Evolutionary conservation across 495 filamentous ascomycete species (phyloP).

Genomic region (Podospora fimiseda): DNA sequence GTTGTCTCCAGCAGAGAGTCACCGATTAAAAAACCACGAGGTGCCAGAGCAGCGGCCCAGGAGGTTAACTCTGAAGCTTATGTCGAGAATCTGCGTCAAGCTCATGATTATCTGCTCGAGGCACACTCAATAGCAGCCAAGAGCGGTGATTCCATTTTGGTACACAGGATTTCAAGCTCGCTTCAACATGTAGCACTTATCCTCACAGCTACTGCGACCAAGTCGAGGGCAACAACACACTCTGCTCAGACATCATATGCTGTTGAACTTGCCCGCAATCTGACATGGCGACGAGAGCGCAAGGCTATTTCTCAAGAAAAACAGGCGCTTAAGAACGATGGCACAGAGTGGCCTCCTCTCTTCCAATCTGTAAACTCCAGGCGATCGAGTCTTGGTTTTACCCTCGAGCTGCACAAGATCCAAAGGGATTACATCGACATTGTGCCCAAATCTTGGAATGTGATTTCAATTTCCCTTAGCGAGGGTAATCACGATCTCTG

Average conservation of each 20-base stretch:
- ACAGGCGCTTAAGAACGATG: conserved; percentile 21
- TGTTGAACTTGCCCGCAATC: conserved; percentile 56
- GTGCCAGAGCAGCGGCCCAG: conserved; percentile 20
- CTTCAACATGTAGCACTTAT: conserved; percentile 58
- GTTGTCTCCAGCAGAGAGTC: conserved; percentile 17
- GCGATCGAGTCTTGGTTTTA: conserved; percentile 32
- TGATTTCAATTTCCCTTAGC: conserved; percentile 75
- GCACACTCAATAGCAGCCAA: conserved; percentile 48
- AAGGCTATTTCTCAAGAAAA: conserved; percentile 43
- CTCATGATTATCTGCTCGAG: conserved; percentile 52
- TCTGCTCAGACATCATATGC: conserved; percentile 53
- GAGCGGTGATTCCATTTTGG: conserved; percentile 37
- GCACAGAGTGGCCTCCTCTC: conserved; percentile 23
- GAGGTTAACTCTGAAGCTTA: conserved; percentile 38
- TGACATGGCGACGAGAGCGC: conserved; percentile 54
- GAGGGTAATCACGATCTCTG: conserved; percentile 74
- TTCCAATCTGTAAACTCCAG: conserved; percentile 18
- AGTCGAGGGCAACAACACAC: conserved; percentile 39
- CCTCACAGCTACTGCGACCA: conserved; percentile 54
- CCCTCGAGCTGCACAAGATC: conserved; percentile 49
- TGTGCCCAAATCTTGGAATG: conserved; percentile 75
- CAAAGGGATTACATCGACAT: conserved; percentile 71
- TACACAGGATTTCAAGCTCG: conserved; percentile 53
- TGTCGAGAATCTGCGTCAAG: conserved; percentile 52
- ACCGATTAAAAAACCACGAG: conserved; percentile 23